Evolutionary conservation across 2,329 filamentous ascomycete genomes (phyloP).

Genomic region (Colletotrichum spinosum): DNA sequence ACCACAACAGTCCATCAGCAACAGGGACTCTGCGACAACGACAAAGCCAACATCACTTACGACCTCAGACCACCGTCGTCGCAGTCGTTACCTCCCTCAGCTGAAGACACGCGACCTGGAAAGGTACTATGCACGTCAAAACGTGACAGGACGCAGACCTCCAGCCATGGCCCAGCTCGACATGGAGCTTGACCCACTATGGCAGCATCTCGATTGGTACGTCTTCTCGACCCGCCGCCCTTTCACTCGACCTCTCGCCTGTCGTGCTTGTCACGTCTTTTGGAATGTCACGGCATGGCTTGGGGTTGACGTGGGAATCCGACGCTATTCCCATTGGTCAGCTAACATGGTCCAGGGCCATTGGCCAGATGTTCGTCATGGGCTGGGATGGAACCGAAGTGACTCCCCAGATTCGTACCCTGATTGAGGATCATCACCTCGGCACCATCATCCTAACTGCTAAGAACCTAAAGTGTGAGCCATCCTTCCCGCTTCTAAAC

Average conservation of each 20-base stretch:
- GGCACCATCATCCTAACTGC: slow-evolving; percentile 88
- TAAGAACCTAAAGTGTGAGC: slow-evolving; percentile 85
- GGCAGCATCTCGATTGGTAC: slow-evolving; percentile 83
- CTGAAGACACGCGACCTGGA: slow-evolving; percentile 39
- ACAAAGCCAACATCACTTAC: slow-evolving; percentile 3
- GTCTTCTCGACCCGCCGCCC: slow-evolving; percentile 45
- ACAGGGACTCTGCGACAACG: slow-evolving; percentile 20
- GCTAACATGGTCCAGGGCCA: slow-evolving; percentile 60
- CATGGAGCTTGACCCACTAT: slow-evolving; percentile 70
- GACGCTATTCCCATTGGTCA: slow-evolving; percentile 8
- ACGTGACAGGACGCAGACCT: slow-evolving; percentile 43
- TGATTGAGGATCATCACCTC: slow-evolving; percentile 87
- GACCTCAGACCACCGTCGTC: slow-evolving; percentile 24
- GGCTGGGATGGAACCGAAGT: slow-evolving; percentile 88
- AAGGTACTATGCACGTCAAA: slow-evolving; percentile 41
- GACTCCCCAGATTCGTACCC: slow-evolving; percentile 82
- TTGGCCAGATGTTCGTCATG: slow-evolving; percentile 85
- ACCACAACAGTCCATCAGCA: slow-evolving; percentile 22
- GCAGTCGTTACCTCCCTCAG: slow-evolving; percentile 37
- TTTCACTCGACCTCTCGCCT: slow-evolving; percentile 7
- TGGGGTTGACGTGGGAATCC: background rate
- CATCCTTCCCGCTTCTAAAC: background rate
- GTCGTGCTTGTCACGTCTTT: slow-evolving; percentile 13
- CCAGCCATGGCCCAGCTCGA: slow-evolving; percentile 50
- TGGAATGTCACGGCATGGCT: background rate